Evolutionary conservation across 306 rosid species (phyloP), one percentile per base, ranked within the genome.

Genomic region (Cajanus cajan): DNA sequence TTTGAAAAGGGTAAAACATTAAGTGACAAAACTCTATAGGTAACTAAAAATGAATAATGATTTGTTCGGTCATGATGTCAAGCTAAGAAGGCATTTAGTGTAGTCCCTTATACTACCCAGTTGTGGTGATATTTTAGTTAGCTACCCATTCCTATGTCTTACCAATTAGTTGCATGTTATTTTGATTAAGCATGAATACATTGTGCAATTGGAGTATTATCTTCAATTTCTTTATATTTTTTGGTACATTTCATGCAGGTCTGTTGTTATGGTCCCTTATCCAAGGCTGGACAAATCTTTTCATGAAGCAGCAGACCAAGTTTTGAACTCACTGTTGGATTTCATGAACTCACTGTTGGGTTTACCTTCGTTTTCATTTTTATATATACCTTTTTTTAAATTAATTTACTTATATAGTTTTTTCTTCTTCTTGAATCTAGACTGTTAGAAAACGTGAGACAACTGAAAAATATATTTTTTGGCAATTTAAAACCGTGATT

Each of bases 341-440:
- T 92, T 95, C 86, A n/a, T n/a, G n/a, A 90, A 81, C 79, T 98
- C 97, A 91, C 19, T 92, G 98, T n/a, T n/a, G 98, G 91, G 88
- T 77, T 87, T 95, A 78, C 98, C 97, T 59, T 91, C 97, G 25
- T 92, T 92, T 66, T n/a, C n/a, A n/a, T n/a, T n/a, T n/a, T n/a
- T n/a, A n/a, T n/a, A n/a, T n/a, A n/a, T n/a, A n/a, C n/a, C n/a
- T n/a, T n/a, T n/a, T n/a, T n/a, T n/a, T n/a, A n/a, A n/a, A n/a
- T n/a, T n/a, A n/a, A n/a, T n/a, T n/a, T n/a, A n/a, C n/a, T n/a
- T n/a, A n/a, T n/a, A n/a, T n/a, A n/a, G n/a, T n/a, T n/a, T n/a
- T n/a, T n/a, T n/a, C n/a, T n/a, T n/a, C n/a, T n/a, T n/a, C n/a
- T n/a, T n/a, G n/a, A n/a, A n/a, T n/a, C n/a, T n/a, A n/a, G n/a